Base-by-base conservation (phyloP, 768 basidiomycete species). In the Collybia nuda region DNA sequence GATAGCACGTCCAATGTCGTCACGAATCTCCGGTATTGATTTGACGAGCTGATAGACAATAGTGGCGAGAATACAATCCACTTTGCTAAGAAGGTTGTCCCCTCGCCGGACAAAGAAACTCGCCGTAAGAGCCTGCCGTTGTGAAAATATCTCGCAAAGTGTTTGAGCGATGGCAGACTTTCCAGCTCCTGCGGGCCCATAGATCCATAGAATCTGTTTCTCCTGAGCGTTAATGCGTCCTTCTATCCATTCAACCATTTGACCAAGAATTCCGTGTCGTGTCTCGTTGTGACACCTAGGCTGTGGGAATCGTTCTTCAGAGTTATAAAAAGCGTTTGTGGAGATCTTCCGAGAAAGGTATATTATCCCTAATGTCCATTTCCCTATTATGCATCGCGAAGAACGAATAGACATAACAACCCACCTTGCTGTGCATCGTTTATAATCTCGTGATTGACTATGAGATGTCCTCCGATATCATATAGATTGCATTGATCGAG, bases 171-270 rank as follows among this genome's bases (percentile, higher is more conserved):
- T 26, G 3, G 24, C 24, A 7, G 24, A 26, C 7, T 26, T 26
- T 0, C 54, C 54, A 3, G 41, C 47, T 5, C 54, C 54, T 2
- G 42, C 47, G 19, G 54, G 51, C 9, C 51, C 54, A 17, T 51
- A 35, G 1, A 55, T 4, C 50, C 54, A 55, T 6, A 55, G 26
- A 3, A 52, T 22, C 2, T 7, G 6, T 23, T 26, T 7, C 3
- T 36, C n/a, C 18, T 44, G 0, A 24, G 8, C 3, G 19, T 23
- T 11, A 8, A 14, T 7, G 7, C 24, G 24, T 3, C 7, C 24
- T 26, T 26, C 24, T 26, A 26, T 26, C 24, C 36, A 38, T 15
- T 2, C 8, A 46, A 21, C 42, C 21, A 46, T 15, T 15, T 8
- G 6, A 35, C 2, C 35, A 7, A 37, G 18, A 8, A 46, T 12